A percentile compares a stretch with the other conserved stretches of the same genome.
Evolutionary conservation across 768 basidiomycete genomes (phyloP).

Genomic region (Rhizopogon sp.): DNA sequence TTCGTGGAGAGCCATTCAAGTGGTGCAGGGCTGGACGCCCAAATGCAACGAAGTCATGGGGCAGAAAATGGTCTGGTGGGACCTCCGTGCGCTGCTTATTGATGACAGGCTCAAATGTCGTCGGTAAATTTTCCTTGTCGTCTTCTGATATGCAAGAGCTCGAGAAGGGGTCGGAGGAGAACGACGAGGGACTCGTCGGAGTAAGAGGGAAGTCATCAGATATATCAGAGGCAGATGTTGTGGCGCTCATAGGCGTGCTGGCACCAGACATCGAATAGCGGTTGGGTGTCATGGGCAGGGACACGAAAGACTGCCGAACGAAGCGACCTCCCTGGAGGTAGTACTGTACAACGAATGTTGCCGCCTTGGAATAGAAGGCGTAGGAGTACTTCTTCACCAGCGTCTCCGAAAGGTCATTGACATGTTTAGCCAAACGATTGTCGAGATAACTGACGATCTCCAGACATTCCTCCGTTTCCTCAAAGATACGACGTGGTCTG

Average conservation of each 20-base stretch:
- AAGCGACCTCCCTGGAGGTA: slow-evolving; percentile 88
- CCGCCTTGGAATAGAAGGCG: slow-evolving; percentile 93
- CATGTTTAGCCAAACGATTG: slow-evolving; percentile 76
- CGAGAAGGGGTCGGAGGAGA: slow-evolving; percentile 41
- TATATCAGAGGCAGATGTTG: slow-evolving; percentile 66
- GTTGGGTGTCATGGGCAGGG: slow-evolving; percentile 62
- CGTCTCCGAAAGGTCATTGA: slow-evolving; percentile 93
- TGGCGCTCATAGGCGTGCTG: slow-evolving; percentile 72
- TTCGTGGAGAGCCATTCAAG: slow-evolving; percentile 60
- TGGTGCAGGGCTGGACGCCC: slow-evolving; percentile 76
- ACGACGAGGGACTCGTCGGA: slow-evolving; percentile 61
- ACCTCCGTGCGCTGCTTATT: slow-evolving; percentile 67
- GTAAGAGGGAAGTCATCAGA: slow-evolving; percentile 85
- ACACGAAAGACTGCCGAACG: slow-evolving; percentile 36
- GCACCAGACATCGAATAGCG: slow-evolving; percentile 42
- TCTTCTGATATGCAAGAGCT: slow-evolving; percentile 59
- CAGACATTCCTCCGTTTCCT: slow-evolving; percentile 79
- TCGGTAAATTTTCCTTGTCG: slow-evolving; percentile 78
- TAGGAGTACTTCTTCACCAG: slow-evolving; percentile 98
- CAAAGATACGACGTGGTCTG: slow-evolving; percentile 70
- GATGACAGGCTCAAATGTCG: slow-evolving; percentile 66
- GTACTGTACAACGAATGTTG: slow-evolving; percentile 88
- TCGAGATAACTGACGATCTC: slow-evolving; percentile 87
- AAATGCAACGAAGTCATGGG: slow-evolving; percentile 77
- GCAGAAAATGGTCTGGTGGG: slow-evolving; percentile 71